A percentile compares a stretch with the other conserved stretches of the same genome.
Conservation (phyloP, 2,329 filamentous ascomycete genomes). For the Calonectria montana region DNA sequence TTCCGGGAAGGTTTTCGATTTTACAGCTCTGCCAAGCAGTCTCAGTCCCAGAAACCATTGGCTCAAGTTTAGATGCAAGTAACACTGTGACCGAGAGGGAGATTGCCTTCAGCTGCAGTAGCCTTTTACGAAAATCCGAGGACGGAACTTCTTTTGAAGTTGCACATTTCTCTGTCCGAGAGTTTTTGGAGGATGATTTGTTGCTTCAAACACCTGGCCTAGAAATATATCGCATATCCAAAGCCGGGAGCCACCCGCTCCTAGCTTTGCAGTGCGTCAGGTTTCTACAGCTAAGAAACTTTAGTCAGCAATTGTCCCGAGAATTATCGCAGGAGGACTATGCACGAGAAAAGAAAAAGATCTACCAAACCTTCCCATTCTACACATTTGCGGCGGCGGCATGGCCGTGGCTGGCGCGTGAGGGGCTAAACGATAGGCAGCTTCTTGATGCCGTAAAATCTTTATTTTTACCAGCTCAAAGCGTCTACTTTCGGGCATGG, state of each 20-base stretch:
- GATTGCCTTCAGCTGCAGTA: constrained; percentile 18
- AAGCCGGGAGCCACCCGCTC: fast-evolving
- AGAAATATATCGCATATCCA: neutral
- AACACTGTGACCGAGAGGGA: constrained; percentile 19
- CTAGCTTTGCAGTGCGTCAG: constrained; percentile 13
- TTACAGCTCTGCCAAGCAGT: constrained; percentile 15
- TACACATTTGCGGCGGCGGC: neutral
- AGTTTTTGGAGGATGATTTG: constrained; percentile 21
- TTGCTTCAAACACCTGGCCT: neutral
- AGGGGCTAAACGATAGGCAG: neutral
- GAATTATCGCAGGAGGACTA: neutral
- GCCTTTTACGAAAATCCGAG: constrained; percentile 5
- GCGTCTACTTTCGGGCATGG: neutral
- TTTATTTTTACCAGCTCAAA: constrained; percentile 7
- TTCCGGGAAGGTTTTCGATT: neutral
- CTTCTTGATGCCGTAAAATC: neutral
- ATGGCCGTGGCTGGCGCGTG: neutral
- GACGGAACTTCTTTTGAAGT: constrained; percentile 5
- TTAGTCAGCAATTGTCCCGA: neutral
- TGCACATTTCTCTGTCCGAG: constrained; percentile 29
- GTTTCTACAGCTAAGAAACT: constrained; percentile 21
- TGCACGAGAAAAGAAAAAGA: neutral
- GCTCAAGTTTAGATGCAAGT: neutral
- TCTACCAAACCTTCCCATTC: neutral
- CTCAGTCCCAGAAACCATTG: neutral